phyloP scores from a whole-genome alignment of 2,329 filamentous ascomycete species.

The Clonostachys solani region DNA sequence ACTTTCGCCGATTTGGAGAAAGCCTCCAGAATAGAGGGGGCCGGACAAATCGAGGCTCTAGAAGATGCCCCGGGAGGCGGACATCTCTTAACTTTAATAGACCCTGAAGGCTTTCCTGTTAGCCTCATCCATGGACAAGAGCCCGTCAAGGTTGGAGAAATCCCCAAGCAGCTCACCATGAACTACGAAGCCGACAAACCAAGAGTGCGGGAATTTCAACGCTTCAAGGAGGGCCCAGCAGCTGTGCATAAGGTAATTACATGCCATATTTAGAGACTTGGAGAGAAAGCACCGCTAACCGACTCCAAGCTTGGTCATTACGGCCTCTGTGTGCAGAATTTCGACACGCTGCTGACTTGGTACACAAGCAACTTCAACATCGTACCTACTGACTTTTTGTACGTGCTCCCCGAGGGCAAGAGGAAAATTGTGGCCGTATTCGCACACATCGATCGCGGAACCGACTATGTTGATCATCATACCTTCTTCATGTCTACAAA shows the following conservation, averaged over 20 bases:
- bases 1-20: too few species aligned
- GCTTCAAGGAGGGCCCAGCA: neutral
- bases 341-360: neutral
- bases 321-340: neutral
- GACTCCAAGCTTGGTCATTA: neutral
- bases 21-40: too few species aligned
- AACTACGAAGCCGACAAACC: neutral
- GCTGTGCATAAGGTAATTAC: too few species aligned
- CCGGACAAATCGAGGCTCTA: too few species aligned
- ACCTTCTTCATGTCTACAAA: conserved; percentile 44
- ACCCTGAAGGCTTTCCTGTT: neutral
- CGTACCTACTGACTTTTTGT: neutral
- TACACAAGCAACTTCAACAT: neutral
- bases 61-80: neutral
- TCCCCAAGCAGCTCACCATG: neutral
- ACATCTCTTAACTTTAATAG: neutral
- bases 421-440: neutral
- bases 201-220: neutral
- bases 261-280: too few species aligned
- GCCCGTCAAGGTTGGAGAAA: neutral
- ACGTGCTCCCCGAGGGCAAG: neutral
- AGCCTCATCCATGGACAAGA: neutral
- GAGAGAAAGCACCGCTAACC: neutral
- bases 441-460: neutral
- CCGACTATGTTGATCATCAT: conserved; percentile 12